Conservation (phyloP, 2,329 filamentous ascomycete genomes). For the Macrophomina tecta region DNA sequence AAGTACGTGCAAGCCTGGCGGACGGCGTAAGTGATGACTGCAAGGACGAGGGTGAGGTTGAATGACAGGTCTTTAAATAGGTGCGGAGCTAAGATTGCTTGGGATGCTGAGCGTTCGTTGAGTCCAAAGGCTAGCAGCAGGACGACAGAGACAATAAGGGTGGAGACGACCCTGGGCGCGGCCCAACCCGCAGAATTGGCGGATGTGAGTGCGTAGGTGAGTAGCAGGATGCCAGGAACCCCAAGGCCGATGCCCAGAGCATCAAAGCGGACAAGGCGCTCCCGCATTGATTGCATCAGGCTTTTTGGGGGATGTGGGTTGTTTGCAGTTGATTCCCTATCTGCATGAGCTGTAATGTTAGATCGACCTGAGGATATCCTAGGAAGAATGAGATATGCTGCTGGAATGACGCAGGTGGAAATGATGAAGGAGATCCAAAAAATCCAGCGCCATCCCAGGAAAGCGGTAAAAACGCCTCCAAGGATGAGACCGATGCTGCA, state of each 20-base stretch:
- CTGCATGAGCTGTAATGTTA: neutral
- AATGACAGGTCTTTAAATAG: conserved; percentile 25
- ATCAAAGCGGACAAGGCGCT: conserved; percentile 26
- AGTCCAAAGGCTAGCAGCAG: conserved; percentile 4
- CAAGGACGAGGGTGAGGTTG: conserved; percentile 24
- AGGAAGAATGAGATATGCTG: conserved; percentile 25
- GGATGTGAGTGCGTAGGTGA: conserved; percentile 23
- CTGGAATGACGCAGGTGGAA: conserved; percentile 19
- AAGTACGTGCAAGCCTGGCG: conserved; percentile 28
- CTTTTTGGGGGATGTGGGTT: neutral
- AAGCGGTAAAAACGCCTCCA: conserved; percentile 26
- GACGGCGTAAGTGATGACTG: conserved; percentile 20
- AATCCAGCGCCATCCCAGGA: conserved; percentile 28
- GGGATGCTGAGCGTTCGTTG: conserved; percentile 11
- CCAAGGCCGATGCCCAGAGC: conserved; percentile 25
- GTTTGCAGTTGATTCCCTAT: neutral
- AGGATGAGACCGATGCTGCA: conserved; percentile 27
- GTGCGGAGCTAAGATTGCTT: conserved; percentile 27
- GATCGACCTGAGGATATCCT: neutral
- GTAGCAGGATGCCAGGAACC: conserved; percentile 23
- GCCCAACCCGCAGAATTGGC: conserved; percentile 24
- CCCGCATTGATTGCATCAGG: conserved; percentile 12
- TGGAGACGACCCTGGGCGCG: conserved; percentile 5
- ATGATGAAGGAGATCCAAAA: conserved; percentile 29
- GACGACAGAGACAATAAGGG: conserved; percentile 1